Percentiles rank a stretch among this genome's conserved stretches.
These are phyloP conservation scores for Naganishia albida DNA, from an alignment of 1,284 basidiomycete species.

Conservation along the genomic window DNA sequence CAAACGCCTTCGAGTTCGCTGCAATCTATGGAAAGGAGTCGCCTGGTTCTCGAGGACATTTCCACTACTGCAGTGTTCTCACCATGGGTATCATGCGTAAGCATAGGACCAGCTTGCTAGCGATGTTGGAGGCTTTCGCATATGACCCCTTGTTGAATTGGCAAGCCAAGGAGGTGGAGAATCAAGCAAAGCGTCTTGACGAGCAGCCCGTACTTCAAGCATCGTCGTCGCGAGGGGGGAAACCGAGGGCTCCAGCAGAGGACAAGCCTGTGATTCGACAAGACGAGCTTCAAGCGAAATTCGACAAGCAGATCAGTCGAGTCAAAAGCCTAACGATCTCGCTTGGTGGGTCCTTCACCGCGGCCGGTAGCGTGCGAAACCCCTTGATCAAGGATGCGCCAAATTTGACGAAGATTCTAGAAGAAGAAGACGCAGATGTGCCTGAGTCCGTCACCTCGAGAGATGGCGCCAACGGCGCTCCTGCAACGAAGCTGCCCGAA, in stretches of 20 bases:
- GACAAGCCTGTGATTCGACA: constrained; percentile 22
- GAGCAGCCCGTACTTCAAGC: background rate
- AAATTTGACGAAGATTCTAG: constrained; percentile 2
- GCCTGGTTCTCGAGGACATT: constrained; percentile 46
- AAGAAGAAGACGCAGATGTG: constrained; percentile 6
- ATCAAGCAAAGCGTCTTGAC: constrained; percentile 10
- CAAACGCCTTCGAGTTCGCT: constrained; percentile 50
- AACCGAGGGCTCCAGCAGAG: background rate
- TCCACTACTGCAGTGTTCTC: constrained; percentile 44
- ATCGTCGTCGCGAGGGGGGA: background rate
- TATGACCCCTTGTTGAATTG: constrained; percentile 88
- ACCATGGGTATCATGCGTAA: constrained; percentile 46
- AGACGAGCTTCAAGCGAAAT: constrained; percentile 14
- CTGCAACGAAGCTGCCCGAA: background rate
- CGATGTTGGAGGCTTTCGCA: constrained; percentile 64
- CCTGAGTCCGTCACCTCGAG: background rate
- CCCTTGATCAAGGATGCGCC: background rate
- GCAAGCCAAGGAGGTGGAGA: constrained; percentile 49
- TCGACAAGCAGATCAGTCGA: constrained; percentile 10
- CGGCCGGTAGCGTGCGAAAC: constrained; percentile 26
- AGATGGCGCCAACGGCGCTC: background rate
- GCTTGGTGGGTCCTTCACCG: constrained; percentile 32
- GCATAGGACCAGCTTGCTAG: constrained; percentile 44
- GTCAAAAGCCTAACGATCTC: constrained; percentile 9
- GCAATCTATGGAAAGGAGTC: constrained; percentile 38